phyloP scores from a whole-genome alignment of 2,329 filamentous ascomycete species.

The Neonectria magnoliae region DNA sequence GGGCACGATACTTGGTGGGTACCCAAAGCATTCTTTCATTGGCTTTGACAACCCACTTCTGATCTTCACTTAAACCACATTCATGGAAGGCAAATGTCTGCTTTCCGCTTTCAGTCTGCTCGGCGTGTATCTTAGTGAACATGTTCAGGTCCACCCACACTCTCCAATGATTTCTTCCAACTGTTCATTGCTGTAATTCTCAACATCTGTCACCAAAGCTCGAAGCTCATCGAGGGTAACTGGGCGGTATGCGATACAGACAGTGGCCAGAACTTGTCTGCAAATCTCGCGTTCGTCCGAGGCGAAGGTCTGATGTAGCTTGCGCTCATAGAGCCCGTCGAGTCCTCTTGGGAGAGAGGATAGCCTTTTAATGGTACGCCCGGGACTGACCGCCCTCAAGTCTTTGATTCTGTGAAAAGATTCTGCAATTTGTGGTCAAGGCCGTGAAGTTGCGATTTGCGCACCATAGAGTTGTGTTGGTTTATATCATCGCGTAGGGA shows the following conservation, averaged over 20 bases:
- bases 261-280: conserved; percentile 47
- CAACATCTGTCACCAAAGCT: conserved; percentile 28
- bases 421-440: too few species aligned
- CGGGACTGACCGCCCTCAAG: conserved; percentile 17
- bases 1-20: too few species aligned
- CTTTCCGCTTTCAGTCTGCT: too few species aligned
- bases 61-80: too few species aligned
- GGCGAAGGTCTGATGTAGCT: conserved; percentile 47
- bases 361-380: conserved; percentile 30
- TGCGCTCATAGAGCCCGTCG: conserved; percentile 49
- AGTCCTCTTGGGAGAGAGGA: conserved; percentile 45
- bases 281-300: conserved; percentile 46
- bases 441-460: too few species aligned
- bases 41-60: too few species aligned
- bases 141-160: conserved; percentile 44
- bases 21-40: too few species aligned
- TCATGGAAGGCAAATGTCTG: too few species aligned
- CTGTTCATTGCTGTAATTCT: conserved; percentile 14
- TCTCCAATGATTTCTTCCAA: conserved; percentile 43
- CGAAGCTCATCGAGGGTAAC: conserved; percentile 49
- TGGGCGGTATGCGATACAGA: conserved; percentile 48
- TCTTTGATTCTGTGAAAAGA: too few species aligned
- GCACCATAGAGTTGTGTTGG: too few species aligned
- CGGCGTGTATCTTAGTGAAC: too few species aligned
- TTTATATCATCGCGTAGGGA: too few species aligned